Conservation (phyloP, 2,329 filamentous ascomycete species). For the Venturia oleaginea region DNA sequence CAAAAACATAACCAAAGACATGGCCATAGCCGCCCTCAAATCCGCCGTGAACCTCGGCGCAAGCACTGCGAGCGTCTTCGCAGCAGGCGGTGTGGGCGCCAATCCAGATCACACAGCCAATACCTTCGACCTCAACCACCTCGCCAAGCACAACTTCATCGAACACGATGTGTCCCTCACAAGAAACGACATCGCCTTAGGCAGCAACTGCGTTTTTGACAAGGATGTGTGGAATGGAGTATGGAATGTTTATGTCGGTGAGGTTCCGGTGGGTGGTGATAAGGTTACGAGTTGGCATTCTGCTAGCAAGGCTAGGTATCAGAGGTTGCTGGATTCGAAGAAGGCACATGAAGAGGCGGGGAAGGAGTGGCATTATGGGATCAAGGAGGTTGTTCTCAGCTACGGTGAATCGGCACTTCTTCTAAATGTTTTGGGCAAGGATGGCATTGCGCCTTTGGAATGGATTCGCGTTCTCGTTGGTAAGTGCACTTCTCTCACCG, state of each 20-base stretch:
- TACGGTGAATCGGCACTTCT: constrained; percentile 13
- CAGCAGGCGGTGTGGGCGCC: constrained; percentile 2
- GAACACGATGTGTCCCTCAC: constrained; percentile 12
- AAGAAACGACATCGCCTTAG: constrained; percentile 9
- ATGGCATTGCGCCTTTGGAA: constrained; percentile 8
- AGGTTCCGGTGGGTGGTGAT: neutral
- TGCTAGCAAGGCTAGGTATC: constrained; percentile 13
- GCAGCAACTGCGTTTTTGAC: constrained; percentile 9
- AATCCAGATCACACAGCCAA: neutral
- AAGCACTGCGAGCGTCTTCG: constrained; percentile 7
- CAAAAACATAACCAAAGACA: constrained; percentile 14
- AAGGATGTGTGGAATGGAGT: constrained; percentile 8
- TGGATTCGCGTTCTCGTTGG: constrained; percentile 11
- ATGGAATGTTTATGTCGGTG: neutral
- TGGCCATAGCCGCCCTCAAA: constrained; percentile 11
- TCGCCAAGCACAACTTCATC: constrained; percentile 13
- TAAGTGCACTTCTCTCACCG: neutral
- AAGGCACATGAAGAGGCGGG: constrained; percentile 10
- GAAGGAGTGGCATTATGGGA: constrained; percentile 12
- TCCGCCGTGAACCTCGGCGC: constrained; percentile 10
- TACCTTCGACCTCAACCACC: constrained; percentile 14
- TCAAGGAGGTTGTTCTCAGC: constrained; percentile 12
- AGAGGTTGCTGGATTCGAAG: constrained; percentile 1
- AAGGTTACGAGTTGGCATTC: constrained; percentile 6
- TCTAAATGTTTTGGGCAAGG: constrained; percentile 9